These are phyloP conservation scores for Ploettnerulaceae sp. DNA, from an alignment of 2,329 filamentous ascomycete species.

Conservation along the genomic window DNA sequence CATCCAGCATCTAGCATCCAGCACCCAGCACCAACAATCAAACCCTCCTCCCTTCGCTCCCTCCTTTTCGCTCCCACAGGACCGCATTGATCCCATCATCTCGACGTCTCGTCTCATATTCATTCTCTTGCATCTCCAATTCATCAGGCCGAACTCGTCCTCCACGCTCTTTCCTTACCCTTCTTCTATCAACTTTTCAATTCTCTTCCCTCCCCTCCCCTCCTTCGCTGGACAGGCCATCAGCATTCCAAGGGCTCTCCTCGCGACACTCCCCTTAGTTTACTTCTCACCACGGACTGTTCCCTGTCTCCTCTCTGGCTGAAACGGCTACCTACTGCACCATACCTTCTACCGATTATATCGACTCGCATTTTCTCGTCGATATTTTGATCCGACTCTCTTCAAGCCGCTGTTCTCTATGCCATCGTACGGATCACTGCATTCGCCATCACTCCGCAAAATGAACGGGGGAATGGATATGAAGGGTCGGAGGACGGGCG, in stretches of 20 bases:
- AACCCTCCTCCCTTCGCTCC: too few relatives aligned
- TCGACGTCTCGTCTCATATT: too few relatives aligned
- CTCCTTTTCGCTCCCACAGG: too few relatives aligned
- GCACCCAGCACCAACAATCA: too few relatives aligned
- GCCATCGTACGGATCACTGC: slow-evolving; percentile 68
- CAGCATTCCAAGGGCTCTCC: slow-evolving; percentile 9
- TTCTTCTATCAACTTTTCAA: too few relatives aligned
- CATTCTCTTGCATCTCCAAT: too few relatives aligned
- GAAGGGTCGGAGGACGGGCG: slow-evolving; percentile 44
- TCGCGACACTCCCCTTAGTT: not conserved
- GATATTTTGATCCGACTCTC: slow-evolving; percentile 19
- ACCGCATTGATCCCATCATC: too few relatives aligned
- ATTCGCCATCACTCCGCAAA: slow-evolving; percentile 72
- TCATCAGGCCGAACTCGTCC: too few relatives aligned
- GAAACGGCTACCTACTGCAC: slow-evolving; percentile 21
- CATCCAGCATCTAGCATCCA: too few relatives aligned
- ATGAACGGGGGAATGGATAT: slow-evolving; percentile 67
- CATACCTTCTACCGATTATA: slow-evolving; percentile 21
- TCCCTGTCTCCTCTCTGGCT: slow-evolving; percentile 15
- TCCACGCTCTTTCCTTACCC: too few relatives aligned
- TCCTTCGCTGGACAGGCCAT: slow-evolving; percentile 14
- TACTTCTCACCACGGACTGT: slow-evolving; percentile 3
- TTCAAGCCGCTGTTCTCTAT: slow-evolving; percentile 39
- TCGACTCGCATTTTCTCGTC: slow-evolving; percentile 20
- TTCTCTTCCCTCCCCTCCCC: too few relatives aligned